Evolutionary conservation across 768 basidiomycete species (phyloP).

Genomic region (Obba rivulosa): DNA sequence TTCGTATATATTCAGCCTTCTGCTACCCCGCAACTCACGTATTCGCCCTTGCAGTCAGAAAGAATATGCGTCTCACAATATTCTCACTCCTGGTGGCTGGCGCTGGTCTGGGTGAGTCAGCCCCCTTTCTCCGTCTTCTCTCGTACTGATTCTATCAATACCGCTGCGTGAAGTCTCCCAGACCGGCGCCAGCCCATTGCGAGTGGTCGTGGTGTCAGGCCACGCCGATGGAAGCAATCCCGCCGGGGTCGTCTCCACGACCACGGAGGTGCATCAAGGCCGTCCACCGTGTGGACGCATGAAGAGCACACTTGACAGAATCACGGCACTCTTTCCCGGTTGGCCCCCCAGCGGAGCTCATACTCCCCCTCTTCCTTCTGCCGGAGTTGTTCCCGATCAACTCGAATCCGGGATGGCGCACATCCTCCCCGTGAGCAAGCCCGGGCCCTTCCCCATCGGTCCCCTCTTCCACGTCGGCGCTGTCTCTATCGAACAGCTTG

Average conservation of each 20-base stretch:
- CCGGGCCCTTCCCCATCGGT: background rate
- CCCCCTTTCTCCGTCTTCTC: background rate
- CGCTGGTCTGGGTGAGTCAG: slow-evolving; percentile 13
- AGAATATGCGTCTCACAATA: background rate
- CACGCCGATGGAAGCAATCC: background rate
- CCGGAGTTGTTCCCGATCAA: background rate
- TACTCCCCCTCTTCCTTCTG: background rate
- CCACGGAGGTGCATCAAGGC: no score
- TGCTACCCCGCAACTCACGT: no score
- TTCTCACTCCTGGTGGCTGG: slow-evolving; percentile 2
- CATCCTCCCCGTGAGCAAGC: slow-evolving; percentile 22
- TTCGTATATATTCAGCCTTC: no score
- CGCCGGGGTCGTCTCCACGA: no score
- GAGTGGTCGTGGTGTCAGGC: slow-evolving; percentile 35
- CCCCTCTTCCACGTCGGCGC: no score
- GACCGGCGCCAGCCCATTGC: slow-evolving; percentile 32
- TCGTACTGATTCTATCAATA: background rate
- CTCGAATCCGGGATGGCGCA: slow-evolving; percentile 20
- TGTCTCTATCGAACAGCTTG: slow-evolving; percentile 14
- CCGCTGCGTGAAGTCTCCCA: slow-evolving; percentile 16
- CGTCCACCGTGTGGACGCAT: background rate
- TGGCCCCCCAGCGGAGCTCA: no score
- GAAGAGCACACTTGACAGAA: background rate
- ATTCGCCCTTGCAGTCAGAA: no score
- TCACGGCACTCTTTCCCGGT: background rate